phyloP scores from a whole-genome alignment of 176 grass and related monocot species.

The Musa beccarii region DNA sequence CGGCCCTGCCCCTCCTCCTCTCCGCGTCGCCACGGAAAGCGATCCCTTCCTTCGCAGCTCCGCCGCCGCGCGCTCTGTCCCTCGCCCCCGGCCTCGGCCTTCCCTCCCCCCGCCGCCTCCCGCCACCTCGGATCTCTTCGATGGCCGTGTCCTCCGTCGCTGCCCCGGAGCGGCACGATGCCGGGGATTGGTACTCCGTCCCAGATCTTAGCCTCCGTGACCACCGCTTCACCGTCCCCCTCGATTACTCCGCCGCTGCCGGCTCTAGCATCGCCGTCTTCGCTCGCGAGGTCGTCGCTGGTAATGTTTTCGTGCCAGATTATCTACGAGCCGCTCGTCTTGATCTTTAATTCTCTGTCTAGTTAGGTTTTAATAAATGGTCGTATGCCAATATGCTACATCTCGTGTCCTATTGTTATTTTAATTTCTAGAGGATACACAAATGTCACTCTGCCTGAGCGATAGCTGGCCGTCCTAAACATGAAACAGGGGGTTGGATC shows the following conservation, averaged over 20 bases:
- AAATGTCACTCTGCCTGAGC: not conserved
- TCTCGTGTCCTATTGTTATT: too few species aligned
- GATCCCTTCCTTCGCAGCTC: too few species aligned
- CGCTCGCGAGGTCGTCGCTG: slow-evolving; percentile 73
- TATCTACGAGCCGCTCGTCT: too few species aligned
- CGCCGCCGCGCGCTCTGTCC: too few species aligned
- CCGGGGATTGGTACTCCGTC: slow-evolving; percentile 57
- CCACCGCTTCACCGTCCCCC: slow-evolving; percentile 73
- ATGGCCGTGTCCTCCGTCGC: slow-evolving; percentile 40
- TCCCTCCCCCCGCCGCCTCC: too few species aligned
- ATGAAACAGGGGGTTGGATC: not conserved
- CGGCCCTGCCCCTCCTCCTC: not conserved
- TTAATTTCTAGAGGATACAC: not conserved
- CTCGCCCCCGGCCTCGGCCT: too few species aligned
- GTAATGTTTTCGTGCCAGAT: slow-evolving; percentile 16
- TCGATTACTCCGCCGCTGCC: slow-evolving; percentile 47
- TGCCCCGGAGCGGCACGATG: slow-evolving; percentile 26
- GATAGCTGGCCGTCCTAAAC: not conserved
- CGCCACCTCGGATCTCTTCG: too few species aligned
- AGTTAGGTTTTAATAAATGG: not conserved
- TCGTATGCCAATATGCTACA: too few species aligned
- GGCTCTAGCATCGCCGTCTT: slow-evolving; percentile 53
- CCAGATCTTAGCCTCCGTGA: slow-evolving; percentile 77
- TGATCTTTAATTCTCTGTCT: not conserved
- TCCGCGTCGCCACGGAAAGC: not conserved